Evolutionary conservation across 352 stramenopile species (phyloP).

Genomic region (Globisporangium lucens): DNA sequence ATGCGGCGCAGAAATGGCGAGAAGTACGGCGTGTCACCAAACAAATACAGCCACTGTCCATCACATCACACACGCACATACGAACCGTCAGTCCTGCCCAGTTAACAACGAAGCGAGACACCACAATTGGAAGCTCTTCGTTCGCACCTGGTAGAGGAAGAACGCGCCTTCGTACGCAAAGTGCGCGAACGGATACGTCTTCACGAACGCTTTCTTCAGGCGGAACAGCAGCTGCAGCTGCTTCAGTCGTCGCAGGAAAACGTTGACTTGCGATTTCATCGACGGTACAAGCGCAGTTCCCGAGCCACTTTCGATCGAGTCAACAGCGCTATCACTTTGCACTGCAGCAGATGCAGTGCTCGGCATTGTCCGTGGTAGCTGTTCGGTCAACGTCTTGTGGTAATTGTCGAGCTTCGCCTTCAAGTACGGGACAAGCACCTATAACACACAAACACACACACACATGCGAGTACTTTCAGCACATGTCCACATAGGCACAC

Average conservation of each 20-base stretch:
- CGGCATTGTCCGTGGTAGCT: slow-evolving; percentile 21
- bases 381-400: slow-evolving; percentile 42
- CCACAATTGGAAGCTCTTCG: neutral
- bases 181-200: slow-evolving; percentile 70
- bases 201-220: slow-evolving; percentile 61
- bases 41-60: slow-evolving; percentile 77
- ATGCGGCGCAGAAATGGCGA: slow-evolving; percentile 70
- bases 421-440: slow-evolving; percentile 74
- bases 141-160: slow-evolving; percentile 70
- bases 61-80: no score
- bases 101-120: no score
- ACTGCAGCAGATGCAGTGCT: neutral
- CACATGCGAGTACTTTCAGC: neutral
- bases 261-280: slow-evolving; percentile 17
- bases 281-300: neutral
- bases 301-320: neutral
- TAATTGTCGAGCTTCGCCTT: slow-evolving; percentile 76
- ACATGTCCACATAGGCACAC: neutral
- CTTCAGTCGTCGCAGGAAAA: slow-evolving; percentile 46
- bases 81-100: no score
- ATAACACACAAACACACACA: slow-evolving; percentile 1
- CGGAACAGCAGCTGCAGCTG: slow-evolving; percentile 44
- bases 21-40: slow-evolving; percentile 82
- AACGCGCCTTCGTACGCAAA: slow-evolving; percentile 79
- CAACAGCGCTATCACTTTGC: slow-evolving; percentile 6